Percentiles rank a stretch among this genome's conserved stretches.
Evolutionary conservation across 805 yeast genomes (phyloP).

Genomic region (Ogataea wickerhamii): DNA sequence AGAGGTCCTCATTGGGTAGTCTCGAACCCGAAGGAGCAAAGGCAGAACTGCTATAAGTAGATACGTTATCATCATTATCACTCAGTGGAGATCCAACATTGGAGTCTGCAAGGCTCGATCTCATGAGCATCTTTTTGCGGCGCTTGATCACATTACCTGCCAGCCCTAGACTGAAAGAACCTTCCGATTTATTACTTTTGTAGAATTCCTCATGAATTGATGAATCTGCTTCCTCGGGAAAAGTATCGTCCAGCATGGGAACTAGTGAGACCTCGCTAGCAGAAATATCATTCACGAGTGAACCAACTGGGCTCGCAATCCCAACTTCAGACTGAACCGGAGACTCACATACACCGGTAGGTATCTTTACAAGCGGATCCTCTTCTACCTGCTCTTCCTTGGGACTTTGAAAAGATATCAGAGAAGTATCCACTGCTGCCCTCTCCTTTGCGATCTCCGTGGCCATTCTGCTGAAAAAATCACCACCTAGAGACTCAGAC

Average conservation of each 20-base stretch:
- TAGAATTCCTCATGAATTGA: slow-evolving; percentile 3
- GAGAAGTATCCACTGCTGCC: slow-evolving; percentile 5
- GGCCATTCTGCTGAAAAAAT: slow-evolving; percentile 38
- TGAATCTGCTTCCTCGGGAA: slow-evolving; percentile 5
- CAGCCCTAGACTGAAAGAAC: neutral
- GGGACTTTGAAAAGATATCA: neutral
- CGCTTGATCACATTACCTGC: slow-evolving; percentile 18
- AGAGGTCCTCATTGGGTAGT: slow-evolving; percentile 11
- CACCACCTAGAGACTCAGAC: slow-evolving; percentile 44
- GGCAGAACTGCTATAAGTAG: slow-evolving; percentile 29
- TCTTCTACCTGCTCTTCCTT: slow-evolving; percentile 1
- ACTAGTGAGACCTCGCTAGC: neutral
- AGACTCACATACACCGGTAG: neutral
- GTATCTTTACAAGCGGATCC: too few species aligned
- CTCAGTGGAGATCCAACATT: slow-evolving; percentile 31
- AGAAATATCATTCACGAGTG: neutral
- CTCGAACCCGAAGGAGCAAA: slow-evolving; percentile 20
- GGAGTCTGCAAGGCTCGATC: slow-evolving; percentile 17
- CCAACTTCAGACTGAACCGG: slow-evolving; percentile 8
- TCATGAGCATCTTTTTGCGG: slow-evolving; percentile 22
- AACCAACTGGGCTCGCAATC: slow-evolving; percentile 1
- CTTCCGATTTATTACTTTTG: slow-evolving; percentile 5
- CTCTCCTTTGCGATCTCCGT: slow-evolving; percentile 32
- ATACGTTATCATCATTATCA: slow-evolving; percentile 29
- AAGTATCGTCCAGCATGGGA: neutral